Evolutionary conservation across 352 stramenopile genomes (phyloP).

Genomic region (Phytophthora palmivora): DNA sequence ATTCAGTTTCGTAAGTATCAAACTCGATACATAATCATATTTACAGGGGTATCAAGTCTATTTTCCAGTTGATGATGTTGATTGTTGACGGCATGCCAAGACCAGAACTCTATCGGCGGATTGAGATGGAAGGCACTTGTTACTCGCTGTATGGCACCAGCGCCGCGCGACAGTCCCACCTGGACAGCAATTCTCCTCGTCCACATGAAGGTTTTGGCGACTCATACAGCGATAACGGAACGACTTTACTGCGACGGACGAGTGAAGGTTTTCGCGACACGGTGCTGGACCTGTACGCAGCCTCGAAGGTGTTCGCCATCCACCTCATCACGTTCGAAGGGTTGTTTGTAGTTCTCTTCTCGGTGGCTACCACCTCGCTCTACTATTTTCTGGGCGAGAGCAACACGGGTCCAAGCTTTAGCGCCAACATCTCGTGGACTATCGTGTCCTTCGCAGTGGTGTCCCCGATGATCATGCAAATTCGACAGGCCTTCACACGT

Average conservation of each 20-base stretch:
- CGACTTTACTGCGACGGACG: slow-evolving; percentile 30
- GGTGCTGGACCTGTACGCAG: slow-evolving; percentile 79
- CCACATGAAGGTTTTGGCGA: slow-evolving; percentile 5
- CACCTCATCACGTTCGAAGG: slow-evolving; percentile 84
- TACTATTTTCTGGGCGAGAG: slow-evolving; percentile 74
- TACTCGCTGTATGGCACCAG: slow-evolving; percentile 31
- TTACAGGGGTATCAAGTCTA: no score
- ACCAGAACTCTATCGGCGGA: no score
- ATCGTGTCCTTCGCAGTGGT: slow-evolving; percentile 85
- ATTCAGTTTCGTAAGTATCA: no score
- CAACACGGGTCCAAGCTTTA: slow-evolving; percentile 51
- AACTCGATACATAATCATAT: no score
- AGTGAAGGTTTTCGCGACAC: slow-evolving; percentile 65
- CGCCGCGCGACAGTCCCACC: not conserved
- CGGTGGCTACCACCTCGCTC: slow-evolving; percentile 62
- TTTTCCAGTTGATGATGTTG: no score
- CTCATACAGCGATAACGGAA: slow-evolving; percentile 10
- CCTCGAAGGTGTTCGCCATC: slow-evolving; percentile 76
- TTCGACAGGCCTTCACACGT: slow-evolving; percentile 79
- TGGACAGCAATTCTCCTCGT: slow-evolving; percentile 1
- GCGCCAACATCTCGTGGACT: slow-evolving; percentile 87
- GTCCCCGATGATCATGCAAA: slow-evolving; percentile 90
- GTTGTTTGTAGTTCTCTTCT: slow-evolving; percentile 71
- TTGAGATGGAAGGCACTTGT: slow-evolving; percentile 17
- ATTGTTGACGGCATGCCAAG: no score